Evolutionary conservation across 805 yeast genomes (phyloP).

Genomic region (Cyberlindnera bimundalis): DNA sequence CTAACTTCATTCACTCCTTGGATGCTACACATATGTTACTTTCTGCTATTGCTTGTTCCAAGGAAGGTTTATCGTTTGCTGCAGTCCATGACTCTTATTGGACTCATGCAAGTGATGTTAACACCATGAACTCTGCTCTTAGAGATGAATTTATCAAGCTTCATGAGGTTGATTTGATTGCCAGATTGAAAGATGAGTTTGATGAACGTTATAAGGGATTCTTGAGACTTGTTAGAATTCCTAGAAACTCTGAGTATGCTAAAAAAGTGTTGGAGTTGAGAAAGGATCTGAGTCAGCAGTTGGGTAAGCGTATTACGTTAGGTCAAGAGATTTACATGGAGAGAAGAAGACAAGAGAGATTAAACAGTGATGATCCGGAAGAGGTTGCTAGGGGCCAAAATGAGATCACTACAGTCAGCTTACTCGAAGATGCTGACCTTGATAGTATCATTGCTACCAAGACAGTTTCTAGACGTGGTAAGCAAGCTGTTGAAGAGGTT

Average conservation of each 20-base stretch:
- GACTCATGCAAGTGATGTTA: slow-evolving; percentile 91
- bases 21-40: slow-evolving; percentile 97
- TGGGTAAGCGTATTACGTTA: slow-evolving; percentile 53
- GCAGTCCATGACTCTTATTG: slow-evolving; percentile 97
- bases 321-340: slow-evolving; percentile 76
- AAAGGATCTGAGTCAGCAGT: slow-evolving; percentile 41
- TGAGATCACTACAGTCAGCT: slow-evolving; percentile 69
- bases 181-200: slow-evolving; percentile 71
- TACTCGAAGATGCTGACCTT: slow-evolving; percentile 32
- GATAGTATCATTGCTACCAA: slow-evolving; percentile 14
- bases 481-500: slow-evolving; percentile 25
- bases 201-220: slow-evolving; percentile 73
- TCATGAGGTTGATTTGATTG: slow-evolving; percentile 72
- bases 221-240: slow-evolving; percentile 56
- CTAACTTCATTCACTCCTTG: slow-evolving; percentile 89
- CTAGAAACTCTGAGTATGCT: slow-evolving; percentile 49
- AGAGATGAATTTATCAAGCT: slow-evolving; percentile 77
- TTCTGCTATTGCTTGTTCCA: slow-evolving; percentile 77
- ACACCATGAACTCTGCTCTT: slow-evolving; percentile 61
- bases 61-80: slow-evolving; percentile 69
- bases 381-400: slow-evolving; percentile 46
- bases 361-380: slow-evolving; percentile 49
- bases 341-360: slow-evolving; percentile 51
- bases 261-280: slow-evolving; percentile 47
- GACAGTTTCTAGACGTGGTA: slow-evolving; percentile 3